Evolutionary conservation across 2,329 filamentous ascomycete genomes (phyloP).

Genomic region (Cladosporium sp.): DNA sequence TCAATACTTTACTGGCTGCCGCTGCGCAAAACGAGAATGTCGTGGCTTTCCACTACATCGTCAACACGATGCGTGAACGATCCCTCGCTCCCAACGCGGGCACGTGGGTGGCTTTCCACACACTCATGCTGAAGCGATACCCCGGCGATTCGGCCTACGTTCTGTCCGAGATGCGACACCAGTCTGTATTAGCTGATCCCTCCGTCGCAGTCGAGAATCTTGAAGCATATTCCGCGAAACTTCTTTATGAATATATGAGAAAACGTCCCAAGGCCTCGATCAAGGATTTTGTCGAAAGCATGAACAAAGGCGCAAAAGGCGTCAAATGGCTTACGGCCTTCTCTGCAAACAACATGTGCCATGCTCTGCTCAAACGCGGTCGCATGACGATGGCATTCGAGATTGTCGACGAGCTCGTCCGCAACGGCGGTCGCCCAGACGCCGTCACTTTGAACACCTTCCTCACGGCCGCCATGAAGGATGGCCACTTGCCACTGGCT

Average conservation of each 20-base stretch:
- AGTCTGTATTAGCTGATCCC: slow-evolving; percentile 28
- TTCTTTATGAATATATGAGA: slow-evolving; percentile 22
- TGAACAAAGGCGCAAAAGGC: slow-evolving; percentile 13
- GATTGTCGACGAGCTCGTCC: slow-evolving; percentile 26
- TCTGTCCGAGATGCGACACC: slow-evolving; percentile 28
- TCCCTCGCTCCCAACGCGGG: slow-evolving; percentile 24
- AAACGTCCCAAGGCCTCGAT: slow-evolving; percentile 16
- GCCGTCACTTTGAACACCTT: slow-evolving; percentile 32
- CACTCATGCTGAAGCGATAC: slow-evolving; percentile 27
- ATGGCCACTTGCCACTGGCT: slow-evolving; percentile 25
- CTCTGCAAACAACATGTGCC: slow-evolving; percentile 30
- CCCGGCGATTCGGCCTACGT: slow-evolving; percentile 23
- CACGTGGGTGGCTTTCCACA: slow-evolving; percentile 33
- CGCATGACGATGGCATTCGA: slow-evolving; percentile 27
- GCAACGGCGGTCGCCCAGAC: slow-evolving; percentile 23
- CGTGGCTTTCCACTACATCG: slow-evolving; percentile 32
- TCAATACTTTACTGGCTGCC: slow-evolving; percentile 29
- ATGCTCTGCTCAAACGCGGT: slow-evolving; percentile 29
- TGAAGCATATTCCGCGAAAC: slow-evolving; percentile 23
- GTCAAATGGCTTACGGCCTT: slow-evolving; percentile 31
- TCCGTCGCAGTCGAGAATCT: slow-evolving; percentile 22
- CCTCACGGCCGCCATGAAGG: slow-evolving; percentile 26
- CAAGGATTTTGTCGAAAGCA: slow-evolving; percentile 25
- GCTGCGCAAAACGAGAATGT: slow-evolving; percentile 31
- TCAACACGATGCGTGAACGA: slow-evolving; percentile 31